Evolutionary conservation across 2,329 filamentous ascomycete species (phyloP).

Genomic region (Cladophialophora exuberans): DNA sequence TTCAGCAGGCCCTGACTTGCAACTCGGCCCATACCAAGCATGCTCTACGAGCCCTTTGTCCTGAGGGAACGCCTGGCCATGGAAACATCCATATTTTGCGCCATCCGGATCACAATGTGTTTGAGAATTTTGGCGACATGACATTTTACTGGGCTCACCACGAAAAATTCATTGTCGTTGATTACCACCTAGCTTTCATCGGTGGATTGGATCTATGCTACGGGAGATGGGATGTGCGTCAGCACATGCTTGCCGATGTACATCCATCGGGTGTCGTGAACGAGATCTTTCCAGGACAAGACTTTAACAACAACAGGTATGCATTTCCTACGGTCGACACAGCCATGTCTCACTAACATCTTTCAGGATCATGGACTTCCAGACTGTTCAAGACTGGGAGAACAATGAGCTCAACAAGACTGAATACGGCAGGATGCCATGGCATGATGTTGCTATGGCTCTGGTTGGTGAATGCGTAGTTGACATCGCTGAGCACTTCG

Average conservation of each 20-base stretch:
- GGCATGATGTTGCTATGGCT: slow-evolving; percentile 95
- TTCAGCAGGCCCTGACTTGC: slow-evolving; percentile 79
- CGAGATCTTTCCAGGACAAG: slow-evolving; percentile 92
- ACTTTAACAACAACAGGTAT: slow-evolving; percentile 87
- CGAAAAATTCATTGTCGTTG: slow-evolving; percentile 95
- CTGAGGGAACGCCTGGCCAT: slow-evolving; percentile 76
- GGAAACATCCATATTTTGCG: slow-evolving; percentile 89
- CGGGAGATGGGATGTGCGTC: slow-evolving; percentile 86
- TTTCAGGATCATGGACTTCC: slow-evolving; percentile 82
- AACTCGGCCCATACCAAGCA: slow-evolving; percentile 94
- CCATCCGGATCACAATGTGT: slow-evolving; percentile 92
- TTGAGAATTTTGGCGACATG: slow-evolving; percentile 93
- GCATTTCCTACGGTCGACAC: background rate
- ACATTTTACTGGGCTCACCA: slow-evolving; percentile 98
- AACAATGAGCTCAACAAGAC: slow-evolving; percentile 89
- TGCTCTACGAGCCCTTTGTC: slow-evolving; percentile 76
- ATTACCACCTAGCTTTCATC: slow-evolving; percentile 88
- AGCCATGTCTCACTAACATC: background rate
- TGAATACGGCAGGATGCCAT: slow-evolving; percentile 93
- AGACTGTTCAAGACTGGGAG: slow-evolving; percentile 89
- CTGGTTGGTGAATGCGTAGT: slow-evolving; percentile 87
- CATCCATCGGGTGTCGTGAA: slow-evolving; percentile 81
- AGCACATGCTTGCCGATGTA: slow-evolving; percentile 83
- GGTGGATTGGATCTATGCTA: slow-evolving; percentile 95
- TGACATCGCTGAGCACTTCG: slow-evolving; percentile 94